phyloP scores from a whole-genome alignment of 176 grass and related monocot genomes.

The Saccharum officinarum region DNA sequence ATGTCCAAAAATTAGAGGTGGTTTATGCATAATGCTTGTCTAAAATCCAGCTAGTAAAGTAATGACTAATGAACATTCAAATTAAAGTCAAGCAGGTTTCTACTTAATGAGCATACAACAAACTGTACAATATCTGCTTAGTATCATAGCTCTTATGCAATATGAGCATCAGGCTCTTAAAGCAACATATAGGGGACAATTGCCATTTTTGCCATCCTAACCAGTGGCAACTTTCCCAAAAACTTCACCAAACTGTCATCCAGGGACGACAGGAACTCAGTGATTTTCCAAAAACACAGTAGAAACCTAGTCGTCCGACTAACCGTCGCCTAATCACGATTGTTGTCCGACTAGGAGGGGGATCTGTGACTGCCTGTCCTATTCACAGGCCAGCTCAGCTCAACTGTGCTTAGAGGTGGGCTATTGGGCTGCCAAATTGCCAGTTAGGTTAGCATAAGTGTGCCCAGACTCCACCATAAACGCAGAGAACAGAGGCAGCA shows the following conservation, averaged over 20 bases:
- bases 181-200: neutral
- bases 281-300: neutral
- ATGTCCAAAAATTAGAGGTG: constrained; percentile 28
- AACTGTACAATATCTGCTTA: neutral
- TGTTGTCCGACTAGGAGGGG: too few relatives aligned
- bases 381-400: too few relatives aligned
- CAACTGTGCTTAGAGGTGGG: too few relatives aligned
- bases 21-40: constrained; percentile 20
- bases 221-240: neutral
- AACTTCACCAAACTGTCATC: neutral
- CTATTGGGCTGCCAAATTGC: too few relatives aligned
- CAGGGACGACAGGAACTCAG: neutral
- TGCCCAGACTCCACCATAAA: too few relatives aligned
- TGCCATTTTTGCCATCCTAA: neutral
- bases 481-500: too few relatives aligned
- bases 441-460: too few relatives aligned
- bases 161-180: neutral
- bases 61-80: neutral
- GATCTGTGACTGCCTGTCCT: too few relatives aligned
- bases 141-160: neutral
- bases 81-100: constrained; percentile 2
- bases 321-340: too few relatives aligned
- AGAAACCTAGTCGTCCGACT: too few relatives aligned
- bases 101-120: neutral
- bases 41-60: neutral